Base-by-base conservation (phyloP, 2,329 filamentous ascomycete species). In the Pleomassaria siparia region DNA sequence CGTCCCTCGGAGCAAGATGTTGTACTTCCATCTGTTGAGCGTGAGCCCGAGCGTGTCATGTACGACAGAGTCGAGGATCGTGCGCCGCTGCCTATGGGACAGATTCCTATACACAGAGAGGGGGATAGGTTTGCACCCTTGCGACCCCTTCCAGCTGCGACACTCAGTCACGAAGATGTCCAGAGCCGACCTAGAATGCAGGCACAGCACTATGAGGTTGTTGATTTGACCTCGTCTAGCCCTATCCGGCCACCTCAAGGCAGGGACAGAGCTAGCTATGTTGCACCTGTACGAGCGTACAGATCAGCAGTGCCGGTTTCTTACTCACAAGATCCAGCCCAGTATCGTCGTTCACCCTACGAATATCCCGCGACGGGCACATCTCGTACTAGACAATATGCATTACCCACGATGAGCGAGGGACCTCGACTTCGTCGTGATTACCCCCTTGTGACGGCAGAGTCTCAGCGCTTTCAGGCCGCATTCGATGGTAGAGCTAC, bases 1-100 rank as follows among this genome's bases (percentile, higher is more conserved):
- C 59, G 61, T 28, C 40, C 50, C 9, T 63, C 64, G 36, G 66
- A 67, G 21, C 63, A 66, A 15, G 66, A 70, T 43, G 42, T 63
- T 32, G 58, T 65, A 22, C 45, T 70, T 20, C 67, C 67, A 18
- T 70, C 67, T 20, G 58, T 70, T 49, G 67, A 70, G 49, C 59
- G 50, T 46, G 64, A 69, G 32, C 50, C 53, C 47, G 44, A 24
- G 37, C 22, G 20, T 37, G 40, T 41, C 9, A 20, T 47, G 16
- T 47, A 59, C 20, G 25, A 45, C n/a, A 40, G 46, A 33, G 48
- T 53, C 18, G 30, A 39, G 18, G 43, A 49, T 25, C 11, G 16
- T 40, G 52, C 53, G 20, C 46, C 43, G 24, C 33, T 37, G 26
- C 28, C 32, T 16, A 60, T 61, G 42, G 53, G 57, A 21, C 11